Base-by-base conservation (phyloP, 2,329 filamentous ascomycete species). In the Fusarium sp. region DNA sequence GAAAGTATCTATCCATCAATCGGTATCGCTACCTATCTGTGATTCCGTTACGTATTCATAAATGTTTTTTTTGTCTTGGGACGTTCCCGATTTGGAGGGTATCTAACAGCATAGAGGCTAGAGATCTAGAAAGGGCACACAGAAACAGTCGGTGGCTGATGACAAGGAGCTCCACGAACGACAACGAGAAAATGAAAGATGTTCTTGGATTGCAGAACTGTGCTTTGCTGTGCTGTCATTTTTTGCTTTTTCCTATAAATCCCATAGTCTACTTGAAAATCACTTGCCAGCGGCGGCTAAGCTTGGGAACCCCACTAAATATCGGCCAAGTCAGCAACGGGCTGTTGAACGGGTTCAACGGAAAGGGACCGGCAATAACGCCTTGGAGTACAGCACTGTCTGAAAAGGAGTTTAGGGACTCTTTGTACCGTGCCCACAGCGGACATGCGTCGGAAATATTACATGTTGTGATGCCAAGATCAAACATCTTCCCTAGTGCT, bases 381-480 rank as follows among this genome's bases (percentile, higher is more conserved):
- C 28, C 22, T 35, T 24, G 12, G 22, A 36, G 36, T 36, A 32
- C 13, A 38, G 32, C 20, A n/a, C n/a, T 26, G 18, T 42, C 36
- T 30, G 47, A 41, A 55, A 42, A 48, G 39, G n/a, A 35, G n/a
- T 48, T 20, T 22, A 18, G n/a, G 18, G 18, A 22, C 41, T 41
- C 57, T n/a, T 51, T 30, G 55, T 47, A 41, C 36, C 45, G 17
- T 48, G 59, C 53, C 47, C 61, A 55, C 24, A 60, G 53, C 67
- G 65, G 58, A 44, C 65, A 70, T 69, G 57, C 51, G 51, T 63
- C 64, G 66, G 64, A 63, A 58, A 55, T 54, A 54, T 56, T 53
- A 38, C n/a, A 54, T 58, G 28, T 51, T 50, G 55, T 28, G 44
- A 47, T 55, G 65, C 67, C 67, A 70, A 70, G 67, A 48, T 58